phyloP scores from a whole-genome alignment of 1,284 basidiomycete species.

The Malassezia pachydermatis region DNA sequence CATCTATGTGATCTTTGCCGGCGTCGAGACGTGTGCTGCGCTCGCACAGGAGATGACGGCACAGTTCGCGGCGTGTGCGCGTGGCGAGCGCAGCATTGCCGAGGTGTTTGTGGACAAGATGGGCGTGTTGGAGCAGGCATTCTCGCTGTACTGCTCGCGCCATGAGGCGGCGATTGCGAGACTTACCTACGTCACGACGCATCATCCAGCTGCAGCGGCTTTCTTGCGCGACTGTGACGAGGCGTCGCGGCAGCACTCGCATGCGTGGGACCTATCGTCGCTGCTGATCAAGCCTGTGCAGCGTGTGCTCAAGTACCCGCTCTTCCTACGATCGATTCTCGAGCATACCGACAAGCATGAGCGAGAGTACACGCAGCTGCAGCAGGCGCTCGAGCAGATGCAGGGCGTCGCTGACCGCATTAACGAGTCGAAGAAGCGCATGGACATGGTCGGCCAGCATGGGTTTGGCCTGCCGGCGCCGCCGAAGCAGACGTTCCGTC shows the following conservation, averaged over 20 bases:
- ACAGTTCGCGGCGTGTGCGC: conserved; percentile 47
- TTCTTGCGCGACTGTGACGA: conserved; percentile 49
- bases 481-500: conserved; percentile 13
- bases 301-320: conserved; percentile 63
- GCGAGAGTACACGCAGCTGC: conserved; percentile 61
- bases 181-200: conserved; percentile 22
- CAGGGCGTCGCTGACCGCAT: conserved; percentile 70
- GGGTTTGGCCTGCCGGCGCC: conserved; percentile 7
- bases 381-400: conserved; percentile 60
- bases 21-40: conserved; percentile 63
- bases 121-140: conserved; percentile 64
- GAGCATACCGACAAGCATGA: conserved; percentile 61
- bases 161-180: conserved; percentile 68
- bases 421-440: conserved; percentile 72
- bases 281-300: conserved; percentile 61
- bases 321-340: conserved; percentile 66
- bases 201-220: conserved; percentile 27
- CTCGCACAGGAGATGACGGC: conserved; percentile 60
- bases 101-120: conserved; percentile 67
- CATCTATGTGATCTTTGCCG: conserved; percentile 65
- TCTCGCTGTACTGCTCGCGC: conserved; percentile 74
- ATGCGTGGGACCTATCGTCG: conserved; percentile 86
- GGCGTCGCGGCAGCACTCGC: conserved; percentile 46
- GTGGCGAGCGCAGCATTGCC: conserved; percentile 60
- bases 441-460: conserved; percentile 57